These are phyloP conservation scores for Fusarium sp. DNA, from an alignment of 2,329 filamentous ascomycete genomes.

Conservation along the genomic window DNA sequence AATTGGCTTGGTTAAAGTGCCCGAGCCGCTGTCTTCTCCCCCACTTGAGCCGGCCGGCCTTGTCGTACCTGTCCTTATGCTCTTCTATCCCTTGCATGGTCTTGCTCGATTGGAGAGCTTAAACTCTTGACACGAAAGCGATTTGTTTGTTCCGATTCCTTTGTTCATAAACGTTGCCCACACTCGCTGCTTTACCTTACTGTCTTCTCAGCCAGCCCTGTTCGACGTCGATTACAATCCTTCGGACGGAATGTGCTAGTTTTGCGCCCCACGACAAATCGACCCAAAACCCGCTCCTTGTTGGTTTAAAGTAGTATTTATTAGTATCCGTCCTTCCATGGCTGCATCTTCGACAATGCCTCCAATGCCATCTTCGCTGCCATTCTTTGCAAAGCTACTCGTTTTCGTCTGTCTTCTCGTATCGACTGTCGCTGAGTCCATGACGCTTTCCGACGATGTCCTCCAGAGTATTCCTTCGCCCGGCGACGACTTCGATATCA, in stretches of 20 bases:
- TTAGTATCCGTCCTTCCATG: conserved; percentile 32
- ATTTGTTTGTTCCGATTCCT: conserved; percentile 26
- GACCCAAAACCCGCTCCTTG: conserved; percentile 37
- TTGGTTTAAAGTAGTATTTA: conserved; percentile 37
- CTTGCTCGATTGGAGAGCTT: conserved; percentile 30
- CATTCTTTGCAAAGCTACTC: conserved; percentile 37
- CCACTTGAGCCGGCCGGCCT: conserved; percentile 16
- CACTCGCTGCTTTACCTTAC: conserved; percentile 4
- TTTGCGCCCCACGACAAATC: conserved; percentile 39
- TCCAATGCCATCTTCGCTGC: conserved; percentile 30
- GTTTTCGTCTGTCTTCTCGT: conserved; percentile 37
- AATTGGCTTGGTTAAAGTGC: conserved; percentile 4
- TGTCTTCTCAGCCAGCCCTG: not conserved
- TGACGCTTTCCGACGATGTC: conserved; percentile 77
- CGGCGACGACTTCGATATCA: conserved; percentile 81
- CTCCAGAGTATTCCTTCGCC: conserved; percentile 79
- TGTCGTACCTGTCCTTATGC: conserved; percentile 26
- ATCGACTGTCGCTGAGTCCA: conserved; percentile 55
- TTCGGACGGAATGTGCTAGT: conserved; percentile 41
- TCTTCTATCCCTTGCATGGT: conserved; percentile 35
- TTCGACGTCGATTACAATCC: conserved; percentile 15
- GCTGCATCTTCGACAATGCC: conserved; percentile 36
- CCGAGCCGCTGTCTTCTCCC: conserved; percentile 9
- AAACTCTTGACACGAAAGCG: conserved; percentile 31
- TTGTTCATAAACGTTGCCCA: conserved; percentile 5